Evolutionary conservation across 805 yeast species (phyloP), one percentile per base, ranked within the genome.

Genomic region (Lipomyces yamanashiensis): DNA sequence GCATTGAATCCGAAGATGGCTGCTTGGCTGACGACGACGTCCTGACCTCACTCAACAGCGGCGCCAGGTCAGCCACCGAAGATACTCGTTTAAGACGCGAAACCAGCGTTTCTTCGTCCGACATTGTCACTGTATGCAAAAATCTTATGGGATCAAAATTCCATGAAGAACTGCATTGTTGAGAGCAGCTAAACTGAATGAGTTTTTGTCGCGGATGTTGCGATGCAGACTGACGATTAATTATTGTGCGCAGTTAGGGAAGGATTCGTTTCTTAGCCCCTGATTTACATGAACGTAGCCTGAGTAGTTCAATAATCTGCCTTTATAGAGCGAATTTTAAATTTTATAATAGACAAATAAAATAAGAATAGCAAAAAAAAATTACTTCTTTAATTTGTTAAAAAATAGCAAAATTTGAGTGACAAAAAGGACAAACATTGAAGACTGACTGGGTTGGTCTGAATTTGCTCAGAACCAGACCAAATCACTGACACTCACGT

Each of bases 1-100:
- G 54, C 47, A 41, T 49, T 7, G 52, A 45, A 12, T 39, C 43
- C 5, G 62, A 23, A 8, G 58, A 47, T 1, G 62, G 58, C 36
- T 34, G 53, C 21, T 6, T 36, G 7, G 23, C 28, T 37, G 53
- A 15, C 21, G 36, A 2, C 12, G 44, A 47, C 7, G 3, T 28
- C 47, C 21, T 28, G 23, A 53, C 13, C 12, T 41, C 57, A 8
- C 17, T 23, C 15, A 53, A 48, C 8, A 53, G 43, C 36, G 57
- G 48, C 12, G 19, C 23, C 13, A 53, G 44, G 10, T 40, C 57
- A 15, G 28, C 48, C n/a, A 40, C 40, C 19, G 47, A 19, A 7
- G 28, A 10, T 7, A 40, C 57, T 39, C 39, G 6, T 23, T 40
- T 53, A 19, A 53, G 57, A 15, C 57, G 57, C 34, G 13, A 48